Evolutionary conservation across 2,329 filamentous ascomycete species (phyloP), one percentile per base, ranked within the genome.

Genomic region (Pseudogymnoascus sp.): DNA sequence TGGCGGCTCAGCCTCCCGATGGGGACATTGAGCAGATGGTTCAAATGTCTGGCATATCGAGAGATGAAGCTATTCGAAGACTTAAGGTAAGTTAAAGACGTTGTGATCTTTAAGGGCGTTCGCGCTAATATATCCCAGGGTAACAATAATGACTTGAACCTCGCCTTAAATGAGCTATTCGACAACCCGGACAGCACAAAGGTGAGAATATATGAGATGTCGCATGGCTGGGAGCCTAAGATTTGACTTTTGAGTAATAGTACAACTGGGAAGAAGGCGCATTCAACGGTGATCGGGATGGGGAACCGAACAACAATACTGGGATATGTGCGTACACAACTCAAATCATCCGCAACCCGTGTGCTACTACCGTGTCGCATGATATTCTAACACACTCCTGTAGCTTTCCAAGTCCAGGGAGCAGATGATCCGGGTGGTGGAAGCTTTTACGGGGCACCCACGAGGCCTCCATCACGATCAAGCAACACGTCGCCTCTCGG

Each of bases 391-490:
- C 41, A 11, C 17, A 58, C 9, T 29, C 63, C 62, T 13, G 63
- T 66, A 80, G 81, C 81, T 13, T 86, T 85, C 68, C 78, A 80
- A 65, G 79, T 86, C 63, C 81, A 85, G 63, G 76, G 78, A 6
- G 73, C 79, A 44, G 79, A 79, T 66, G 76, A 78, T 62, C 69
- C 71, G 10, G 75, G 75, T 37, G 78, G 78, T 62, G 74, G 73
- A 36, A 72, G 73, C 7, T 75, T 74, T 29, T 79, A 65, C 39
- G 65, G 65, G 47, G 68, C 69, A 13, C 66, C 65, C 13, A 85
- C 84, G 15, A 78, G 84, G 61, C 84, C 84, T n/a, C 84, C 84
- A 1, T 87, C 84, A 21, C 76, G 84, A 71, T 76, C 80, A 47
- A 71, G 69, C 59, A 81, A 80, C 60, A 82, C 79, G 65, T 86